phyloP scores from a whole-genome alignment of 176 grass and related monocot species.

The Triticum turgidum region DNA sequence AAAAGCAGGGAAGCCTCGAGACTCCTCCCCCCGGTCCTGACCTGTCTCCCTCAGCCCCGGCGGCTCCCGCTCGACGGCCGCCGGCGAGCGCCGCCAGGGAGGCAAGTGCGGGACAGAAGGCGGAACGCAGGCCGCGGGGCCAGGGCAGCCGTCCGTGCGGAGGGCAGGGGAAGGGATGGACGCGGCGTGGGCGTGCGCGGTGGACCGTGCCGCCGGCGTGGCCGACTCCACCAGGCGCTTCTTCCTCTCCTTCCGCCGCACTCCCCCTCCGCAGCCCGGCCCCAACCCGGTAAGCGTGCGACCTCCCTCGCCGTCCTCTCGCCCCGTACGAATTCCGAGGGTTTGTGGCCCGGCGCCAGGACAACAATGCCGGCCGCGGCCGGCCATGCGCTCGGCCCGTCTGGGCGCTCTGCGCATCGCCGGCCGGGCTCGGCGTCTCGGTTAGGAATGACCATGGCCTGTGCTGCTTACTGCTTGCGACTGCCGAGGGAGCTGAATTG shows the following conservation, averaged over 20 bases:
- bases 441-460: neutral
- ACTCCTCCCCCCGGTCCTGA: neutral
- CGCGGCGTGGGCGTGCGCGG: conserved; percentile 47
- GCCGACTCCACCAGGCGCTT: conserved; percentile 63
- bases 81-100: neutral
- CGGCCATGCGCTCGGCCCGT: neutral
- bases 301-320: neutral
- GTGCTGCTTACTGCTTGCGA: too few species aligned
- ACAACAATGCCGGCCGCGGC: neutral
- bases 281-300: conserved; percentile 48
- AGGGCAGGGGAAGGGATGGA: conserved; percentile 12
- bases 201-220: conserved; percentile 52
- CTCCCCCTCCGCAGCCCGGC: neutral
- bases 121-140: neutral
- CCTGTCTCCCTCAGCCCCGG: neutral
- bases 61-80: neutral
- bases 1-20: neutral
- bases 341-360: neutral
- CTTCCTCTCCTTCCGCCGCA: conserved; percentile 47
- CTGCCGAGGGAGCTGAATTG: neutral
- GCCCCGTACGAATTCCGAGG: too few species aligned
- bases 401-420: neutral
- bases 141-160: neutral
- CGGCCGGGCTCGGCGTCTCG: neutral
- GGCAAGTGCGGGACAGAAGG: neutral